Conservation (phyloP, 768 basidiomycete species). For the Sarcodon aspratus region DNA sequence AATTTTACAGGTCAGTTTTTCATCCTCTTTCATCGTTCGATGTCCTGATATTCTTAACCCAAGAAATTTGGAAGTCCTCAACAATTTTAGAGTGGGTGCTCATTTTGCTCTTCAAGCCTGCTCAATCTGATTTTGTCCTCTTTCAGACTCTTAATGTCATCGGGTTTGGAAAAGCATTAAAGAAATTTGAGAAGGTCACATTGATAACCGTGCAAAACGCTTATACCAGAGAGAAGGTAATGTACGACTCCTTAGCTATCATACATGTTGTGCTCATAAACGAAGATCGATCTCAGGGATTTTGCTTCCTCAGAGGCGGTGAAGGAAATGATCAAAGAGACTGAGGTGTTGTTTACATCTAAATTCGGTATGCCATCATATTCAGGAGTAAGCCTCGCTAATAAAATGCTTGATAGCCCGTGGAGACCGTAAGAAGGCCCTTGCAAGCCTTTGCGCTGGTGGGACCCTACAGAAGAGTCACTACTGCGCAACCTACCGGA, state of each 20-base stretch:
- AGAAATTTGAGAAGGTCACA: slow-evolving; percentile 78
- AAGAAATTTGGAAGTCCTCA: slow-evolving; percentile 73
- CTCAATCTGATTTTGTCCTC: background rate
- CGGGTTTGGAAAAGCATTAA: slow-evolving; percentile 79
- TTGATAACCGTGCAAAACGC: slow-evolving; percentile 61
- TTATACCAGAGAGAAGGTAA: slow-evolving; percentile 77
- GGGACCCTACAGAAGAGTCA: slow-evolving; percentile 37
- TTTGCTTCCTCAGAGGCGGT: slow-evolving; percentile 57
- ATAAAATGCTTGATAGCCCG: slow-evolving; percentile 21
- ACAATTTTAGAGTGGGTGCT: slow-evolving; percentile 71
- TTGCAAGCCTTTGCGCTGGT: slow-evolving; percentile 48
- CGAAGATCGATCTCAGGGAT: slow-evolving; percentile 52
- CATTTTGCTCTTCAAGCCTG: background rate
- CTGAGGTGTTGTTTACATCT: slow-evolving; percentile 67
- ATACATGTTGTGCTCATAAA: background rate
- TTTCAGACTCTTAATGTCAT: slow-evolving; percentile 73
- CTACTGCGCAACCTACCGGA: slow-evolving; percentile 62
- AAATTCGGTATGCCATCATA: slow-evolving; percentile 52
- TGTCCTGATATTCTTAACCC: background rate
- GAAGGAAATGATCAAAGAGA: slow-evolving; percentile 55
- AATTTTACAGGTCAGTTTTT: slow-evolving; percentile 60
- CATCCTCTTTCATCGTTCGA: background rate
- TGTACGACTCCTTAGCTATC: background rate
- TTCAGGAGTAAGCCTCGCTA: background rate
- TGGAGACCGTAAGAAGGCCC: slow-evolving; percentile 75